Evolutionary conservation across 495 filamentous ascomycete genomes (phyloP), one percentile per base, ranked within the genome.

Genomic region (Lentithecium fluviatile): DNA sequence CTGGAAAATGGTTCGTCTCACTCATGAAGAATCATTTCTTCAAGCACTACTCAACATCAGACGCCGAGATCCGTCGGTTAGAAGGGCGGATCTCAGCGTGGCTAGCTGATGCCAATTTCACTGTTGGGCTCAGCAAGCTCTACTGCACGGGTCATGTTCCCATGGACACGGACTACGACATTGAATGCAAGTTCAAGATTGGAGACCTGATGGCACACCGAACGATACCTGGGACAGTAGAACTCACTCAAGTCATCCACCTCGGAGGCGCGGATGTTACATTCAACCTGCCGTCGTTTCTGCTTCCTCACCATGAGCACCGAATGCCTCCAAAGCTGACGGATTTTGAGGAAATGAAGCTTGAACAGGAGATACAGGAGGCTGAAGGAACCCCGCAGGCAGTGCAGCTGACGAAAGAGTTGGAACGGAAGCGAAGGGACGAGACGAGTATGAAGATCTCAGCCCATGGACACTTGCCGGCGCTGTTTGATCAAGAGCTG

Each of bases 231-330:
- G 55, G 65, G 6, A 48, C 56, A 12, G 53, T 62, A 8, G 59
- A 69, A 17, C 45, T 73, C 6, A 65, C 56, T 20, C 66, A 74
- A 59, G 73, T 76, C 0, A 45, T 74, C 15, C 61, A 69, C 2
- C 66, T 76, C 0, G 71, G 70, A 5, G 74, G 74, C 20, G 71
- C 70, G 0, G 72, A 75, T 53, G 69, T 69, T 0, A 60, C 60
- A 0, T 52, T 72, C 25, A 23, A 54, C 2, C 40, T 76, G n/a
- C 74, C 74, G 8, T 52, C 63, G 0, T 76, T 63, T 52, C 60
- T 76, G 0, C 58, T 76, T 19, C 74, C 74, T 10, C 74, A 74
- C 45, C 74, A 76, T 47, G 74, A 75, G 40, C 74, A 76, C 48
- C 50, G 75, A 7, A 38, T 76, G 1, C 74, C 74, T 10, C 23